These are phyloP conservation scores for Macrocybe gigantea DNA, from an alignment of 768 basidiomycete genomes.

Conservation along the genomic window DNA sequence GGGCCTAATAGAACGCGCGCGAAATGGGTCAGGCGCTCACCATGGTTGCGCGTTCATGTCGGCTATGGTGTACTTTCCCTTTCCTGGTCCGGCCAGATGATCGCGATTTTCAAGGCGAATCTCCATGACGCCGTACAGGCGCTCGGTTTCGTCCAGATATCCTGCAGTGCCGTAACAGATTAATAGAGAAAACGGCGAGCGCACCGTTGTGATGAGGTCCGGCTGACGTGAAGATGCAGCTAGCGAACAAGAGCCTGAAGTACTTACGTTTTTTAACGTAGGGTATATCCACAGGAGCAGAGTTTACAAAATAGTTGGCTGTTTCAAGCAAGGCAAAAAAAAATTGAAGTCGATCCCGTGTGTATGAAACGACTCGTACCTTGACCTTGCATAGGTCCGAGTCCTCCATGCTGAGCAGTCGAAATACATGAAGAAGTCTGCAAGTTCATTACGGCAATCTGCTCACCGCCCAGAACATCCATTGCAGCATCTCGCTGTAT, in stretches of 20 bases:
- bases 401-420: slow-evolving; percentile 9
- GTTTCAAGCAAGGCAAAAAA: not conserved
- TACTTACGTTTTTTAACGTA: slow-evolving; percentile 11
- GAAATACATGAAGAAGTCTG: not conserved
- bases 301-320: slow-evolving; percentile 10
- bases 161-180: slow-evolving; percentile 9
- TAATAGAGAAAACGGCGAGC: too few species aligned
- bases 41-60: slow-evolving; percentile 29
- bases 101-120: slow-evolving; percentile 35
- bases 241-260: not conserved
- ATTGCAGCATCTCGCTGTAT: slow-evolving; percentile 36
- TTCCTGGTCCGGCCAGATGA: slow-evolving; percentile 32
- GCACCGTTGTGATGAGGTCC: too few species aligned
- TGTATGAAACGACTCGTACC: slow-evolving; percentile 1
- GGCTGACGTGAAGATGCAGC: not conserved
- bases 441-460: not conserved
- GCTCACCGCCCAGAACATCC: slow-evolving; percentile 38
- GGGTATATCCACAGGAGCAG: slow-evolving; percentile 11
- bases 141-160: slow-evolving; percentile 42
- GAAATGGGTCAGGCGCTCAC: slow-evolving; percentile 12
- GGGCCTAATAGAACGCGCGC: too few species aligned
- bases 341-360: not conserved
- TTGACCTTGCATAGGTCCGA: slow-evolving; percentile 16
- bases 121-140: slow-evolving; percentile 44
- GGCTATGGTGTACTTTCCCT: slow-evolving; percentile 31